These are phyloP conservation scores for Rhododendron ovatum DNA, from an alignment of 148 eudicot species.

Conservation along the genomic window DNA sequence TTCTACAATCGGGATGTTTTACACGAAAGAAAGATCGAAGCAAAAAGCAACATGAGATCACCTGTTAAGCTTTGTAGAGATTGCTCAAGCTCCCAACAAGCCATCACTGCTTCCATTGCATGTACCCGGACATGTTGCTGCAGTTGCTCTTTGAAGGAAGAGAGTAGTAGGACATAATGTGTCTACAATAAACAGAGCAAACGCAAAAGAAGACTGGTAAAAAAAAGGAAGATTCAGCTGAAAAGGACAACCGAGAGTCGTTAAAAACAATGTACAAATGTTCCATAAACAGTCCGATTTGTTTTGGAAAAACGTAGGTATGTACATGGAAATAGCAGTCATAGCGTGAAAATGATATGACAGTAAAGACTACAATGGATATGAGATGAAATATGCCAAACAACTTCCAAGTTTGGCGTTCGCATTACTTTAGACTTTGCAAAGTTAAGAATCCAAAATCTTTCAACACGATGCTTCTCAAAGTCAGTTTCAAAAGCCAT, in stretches of 20 bases:
- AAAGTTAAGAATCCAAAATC: background rate
- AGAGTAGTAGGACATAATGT: slow-evolving; percentile 82
- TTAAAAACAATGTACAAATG: background rate
- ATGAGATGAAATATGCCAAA: background rate
- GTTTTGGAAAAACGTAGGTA: background rate
- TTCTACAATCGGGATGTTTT: background rate
- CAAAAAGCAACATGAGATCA: slow-evolving; percentile 12
- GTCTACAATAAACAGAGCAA: slow-evolving; percentile 41
- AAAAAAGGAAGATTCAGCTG: background rate
- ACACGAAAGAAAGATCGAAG: background rate
- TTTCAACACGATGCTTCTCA: background rate
- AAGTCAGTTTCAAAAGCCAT: background rate
- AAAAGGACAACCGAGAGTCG: background rate
- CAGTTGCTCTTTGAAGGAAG: slow-evolving; percentile 87
- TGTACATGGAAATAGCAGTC: background rate
- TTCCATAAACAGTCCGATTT: background rate
- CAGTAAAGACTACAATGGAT: background rate
- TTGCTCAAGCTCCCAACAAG: slow-evolving; percentile 98
- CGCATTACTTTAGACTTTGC: background rate
- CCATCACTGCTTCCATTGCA: slow-evolving; percentile 99
- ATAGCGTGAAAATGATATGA: background rate
- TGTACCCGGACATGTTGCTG: slow-evolving; percentile 98
- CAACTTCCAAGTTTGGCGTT: background rate
- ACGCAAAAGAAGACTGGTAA: background rate
- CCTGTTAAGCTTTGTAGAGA: slow-evolving; percentile 96